Evolutionary conservation across 305 asterid species (phyloP).

Genomic region (Fraxinus paxiana): DNA sequence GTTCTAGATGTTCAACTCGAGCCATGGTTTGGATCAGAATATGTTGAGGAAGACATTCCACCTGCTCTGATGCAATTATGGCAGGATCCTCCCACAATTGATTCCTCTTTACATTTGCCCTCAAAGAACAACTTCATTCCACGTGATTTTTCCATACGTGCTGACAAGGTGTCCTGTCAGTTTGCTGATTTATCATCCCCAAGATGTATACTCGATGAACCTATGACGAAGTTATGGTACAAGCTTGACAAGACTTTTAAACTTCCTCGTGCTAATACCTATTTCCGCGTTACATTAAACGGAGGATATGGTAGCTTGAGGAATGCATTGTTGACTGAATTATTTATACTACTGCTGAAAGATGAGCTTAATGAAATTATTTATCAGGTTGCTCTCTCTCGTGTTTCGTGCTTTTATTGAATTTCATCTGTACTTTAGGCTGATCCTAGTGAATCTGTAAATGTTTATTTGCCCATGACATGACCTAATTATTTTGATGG

Average conservation of each 20-base stretch:
- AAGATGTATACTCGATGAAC: conserved; percentile 76
- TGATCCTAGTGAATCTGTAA: conserved; percentile 1
- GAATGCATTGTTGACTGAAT: conserved; percentile 72
- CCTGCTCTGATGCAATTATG: conserved; percentile 61
- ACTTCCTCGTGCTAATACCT: conserved; percentile 94
- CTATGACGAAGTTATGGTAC: conserved; percentile 82
- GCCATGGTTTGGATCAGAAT: conserved; percentile 96
- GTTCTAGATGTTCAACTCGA: conserved; percentile 71
- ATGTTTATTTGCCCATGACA: conserved; percentile 10
- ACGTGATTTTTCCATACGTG: conserved; percentile 69
- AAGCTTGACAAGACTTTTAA: conserved; percentile 80
- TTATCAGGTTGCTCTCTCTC: conserved; percentile 63
- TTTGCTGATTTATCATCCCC: conserved; percentile 49
- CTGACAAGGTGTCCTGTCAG: conserved; percentile 44
- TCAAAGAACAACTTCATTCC: conserved; percentile 84
- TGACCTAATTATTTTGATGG: conserved; percentile 24
- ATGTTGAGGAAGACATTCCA: conserved; percentile 81
- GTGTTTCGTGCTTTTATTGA: background rate
- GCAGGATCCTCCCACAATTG: conserved; percentile 75
- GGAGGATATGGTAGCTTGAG: conserved; percentile 69
- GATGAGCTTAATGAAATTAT: conserved; percentile 92
- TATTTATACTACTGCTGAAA: conserved; percentile 74
- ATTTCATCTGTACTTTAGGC: conserved; percentile 17
- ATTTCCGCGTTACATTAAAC: conserved; percentile 80
- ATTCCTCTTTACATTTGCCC: conserved; percentile 68